These are phyloP conservation scores for Cryphonectria radicalis DNA, from an alignment of 2,329 filamentous ascomycete species.

Conservation along the genomic window DNA sequence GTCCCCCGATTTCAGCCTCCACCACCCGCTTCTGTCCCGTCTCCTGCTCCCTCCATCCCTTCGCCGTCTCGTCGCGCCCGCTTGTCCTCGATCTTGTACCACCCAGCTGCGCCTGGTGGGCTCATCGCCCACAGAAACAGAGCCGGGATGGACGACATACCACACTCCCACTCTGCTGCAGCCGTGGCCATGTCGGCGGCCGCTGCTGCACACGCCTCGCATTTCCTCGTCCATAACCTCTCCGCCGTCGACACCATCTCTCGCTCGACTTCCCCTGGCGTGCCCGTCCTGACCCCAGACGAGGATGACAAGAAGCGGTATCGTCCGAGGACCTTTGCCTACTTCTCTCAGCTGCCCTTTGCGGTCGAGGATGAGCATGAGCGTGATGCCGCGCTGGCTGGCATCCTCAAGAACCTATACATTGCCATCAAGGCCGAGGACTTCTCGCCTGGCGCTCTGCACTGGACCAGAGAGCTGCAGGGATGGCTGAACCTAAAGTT, in stretches of 20 bases:
- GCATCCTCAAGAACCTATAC: conserved; percentile 93
- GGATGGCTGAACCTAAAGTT: conserved; percentile 98
- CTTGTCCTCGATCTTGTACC: conserved; percentile 15
- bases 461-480: conserved; percentile 96
- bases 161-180: conserved; percentile 31
- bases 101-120: neutral
- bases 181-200: conserved; percentile 43
- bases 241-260: conserved; percentile 71
- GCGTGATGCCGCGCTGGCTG: conserved; percentile 77
- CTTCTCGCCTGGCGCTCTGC: conserved; percentile 88
- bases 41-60: neutral
- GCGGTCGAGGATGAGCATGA: conserved; percentile 78
- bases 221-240: conserved; percentile 46
- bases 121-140: neutral
- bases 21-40: neutral
- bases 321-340: conserved; percentile 89
- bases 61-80: neutral
- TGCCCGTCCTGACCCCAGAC: conserved; percentile 52
- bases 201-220: conserved; percentile 42
- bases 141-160: conserved; percentile 42
- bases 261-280: conserved; percentile 82
- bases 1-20: neutral
- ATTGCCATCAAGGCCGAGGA: conserved; percentile 90
- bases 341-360: conserved; percentile 90
- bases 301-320: conserved; percentile 67